phyloP scores from a whole-genome alignment of 768 basidiomycete species.

The Kwoniella mangroviensis region DNA sequence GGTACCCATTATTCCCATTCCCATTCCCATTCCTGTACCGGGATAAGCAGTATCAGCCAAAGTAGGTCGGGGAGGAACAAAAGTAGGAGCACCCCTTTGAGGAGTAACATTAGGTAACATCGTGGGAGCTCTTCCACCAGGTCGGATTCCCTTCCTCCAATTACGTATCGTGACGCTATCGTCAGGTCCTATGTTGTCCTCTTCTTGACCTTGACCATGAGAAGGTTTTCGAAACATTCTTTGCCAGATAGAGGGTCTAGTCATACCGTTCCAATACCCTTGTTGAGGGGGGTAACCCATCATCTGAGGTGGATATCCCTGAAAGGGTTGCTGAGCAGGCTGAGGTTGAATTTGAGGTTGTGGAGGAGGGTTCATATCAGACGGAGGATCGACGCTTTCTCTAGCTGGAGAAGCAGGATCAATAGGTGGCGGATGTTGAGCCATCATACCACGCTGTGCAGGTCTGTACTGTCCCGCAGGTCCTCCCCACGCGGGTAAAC shows the following conservation, averaged over 20 bases:
- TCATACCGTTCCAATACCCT: slow-evolving; percentile 1
- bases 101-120: slow-evolving; percentile 5
- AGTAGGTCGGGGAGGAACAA: slow-evolving; percentile 7
- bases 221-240: slow-evolving; percentile 11
- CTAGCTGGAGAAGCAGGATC: slow-evolving; percentile 17
- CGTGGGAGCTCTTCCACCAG: slow-evolving; percentile 19
- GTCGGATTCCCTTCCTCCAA: slow-evolving; percentile 9
- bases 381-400: slow-evolving; percentile 19
- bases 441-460: neutral
- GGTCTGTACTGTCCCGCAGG: neutral
- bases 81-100: neutral
- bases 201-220: neutral
- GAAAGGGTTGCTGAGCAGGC: neutral
- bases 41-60: slow-evolving; percentile 9
- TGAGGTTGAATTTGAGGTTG: neutral
- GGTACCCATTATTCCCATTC: neutral
- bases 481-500: neutral
- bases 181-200: slow-evolving; percentile 7
- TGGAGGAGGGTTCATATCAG: neutral
- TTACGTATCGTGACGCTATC: slow-evolving; percentile 17
- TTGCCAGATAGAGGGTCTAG: slow-evolving; percentile 14
- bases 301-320: slow-evolving; percentile 5
- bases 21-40: neutral
- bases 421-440: neutral
- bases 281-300: neutral